Evolutionary conservation across 495 filamentous ascomycete genomes (phyloP).

Genomic region (Pseudoneurospora amorphoporcata): DNA sequence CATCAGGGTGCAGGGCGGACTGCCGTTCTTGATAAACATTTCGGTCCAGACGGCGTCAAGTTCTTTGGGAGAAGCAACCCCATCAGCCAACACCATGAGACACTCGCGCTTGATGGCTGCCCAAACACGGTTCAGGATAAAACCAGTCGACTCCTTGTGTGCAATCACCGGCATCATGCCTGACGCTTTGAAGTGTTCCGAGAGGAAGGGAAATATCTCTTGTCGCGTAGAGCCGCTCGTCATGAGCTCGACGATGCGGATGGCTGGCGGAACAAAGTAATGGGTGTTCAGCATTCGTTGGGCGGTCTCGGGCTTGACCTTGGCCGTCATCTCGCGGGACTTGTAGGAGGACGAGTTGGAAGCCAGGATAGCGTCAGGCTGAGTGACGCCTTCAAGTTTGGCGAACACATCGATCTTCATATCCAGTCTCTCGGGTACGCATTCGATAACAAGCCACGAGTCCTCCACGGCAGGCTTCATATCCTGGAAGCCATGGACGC

Average conservation of each 20-base stretch:
- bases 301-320: slow-evolving; percentile 22
- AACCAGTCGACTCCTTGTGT: slow-evolving; percentile 36
- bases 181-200: slow-evolving; percentile 20
- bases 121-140: slow-evolving; percentile 45
- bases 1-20: slow-evolving; percentile 17
- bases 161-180: slow-evolving; percentile 29
- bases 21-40: slow-evolving; percentile 19
- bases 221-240: slow-evolving; percentile 32
- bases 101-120: slow-evolving; percentile 45
- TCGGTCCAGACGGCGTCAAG: slow-evolving; percentile 37
- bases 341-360: slow-evolving; percentile 39
- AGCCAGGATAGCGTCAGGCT: slow-evolving; percentile 32
- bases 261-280: slow-evolving; percentile 38
- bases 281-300: slow-evolving; percentile 34
- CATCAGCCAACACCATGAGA: slow-evolving; percentile 39
- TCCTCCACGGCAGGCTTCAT: slow-evolving; percentile 27
- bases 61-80: slow-evolving; percentile 35
- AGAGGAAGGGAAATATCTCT: slow-evolving; percentile 27
- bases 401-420: slow-evolving; percentile 37
- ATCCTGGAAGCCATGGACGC: slow-evolving; percentile 15
- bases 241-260: slow-evolving; percentile 40
- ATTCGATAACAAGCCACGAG: slow-evolving; percentile 39
- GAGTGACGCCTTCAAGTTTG: slow-evolving; percentile 27
- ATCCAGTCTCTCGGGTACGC: slow-evolving; percentile 37
- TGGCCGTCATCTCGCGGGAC: slow-evolving; percentile 30